Base-by-base conservation (phyloP, 768 basidiomycete genomes). In the Termitomyces sp. region DNA sequence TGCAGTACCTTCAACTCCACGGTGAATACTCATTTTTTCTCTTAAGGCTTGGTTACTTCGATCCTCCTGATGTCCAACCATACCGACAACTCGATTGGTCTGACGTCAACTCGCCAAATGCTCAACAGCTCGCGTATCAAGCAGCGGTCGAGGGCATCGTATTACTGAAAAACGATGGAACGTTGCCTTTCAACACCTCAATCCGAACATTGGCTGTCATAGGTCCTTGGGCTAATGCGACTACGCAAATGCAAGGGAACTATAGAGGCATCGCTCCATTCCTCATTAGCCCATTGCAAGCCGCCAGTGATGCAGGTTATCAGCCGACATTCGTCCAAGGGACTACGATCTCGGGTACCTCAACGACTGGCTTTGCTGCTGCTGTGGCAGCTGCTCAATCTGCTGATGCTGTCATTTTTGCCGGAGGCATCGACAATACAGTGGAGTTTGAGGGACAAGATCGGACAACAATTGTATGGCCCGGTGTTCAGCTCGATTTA, bases 131-230 rank as follows among this genome's bases (percentile, higher is more conserved):
- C 11, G 84, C 84, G 5, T 73, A 82, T 66, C 74, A 75, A 56
- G 82, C 79, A 34, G 84, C 84, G 4, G 70, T 79, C 7, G 81
- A 84, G 65, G 82, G 84, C 25, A 77, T 85, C 5, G 83, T 84
- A 20, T 74, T 88, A 7, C 73, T 89, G 25, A 88, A 88, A 75
- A 89, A 88, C 66, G 83, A 86, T 61, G 81, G 80, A 17, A 79
- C 77, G 6, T 74, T 89, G 4, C 87, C 87, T 3, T 74, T 88
- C 50, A 74, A 77, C 29, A 66, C 67, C 2, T 73, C 71, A 0
- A 71, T 79, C 60, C 82, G 78, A 56, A 81, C 74, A 9, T 69
- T 89, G 14, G 86, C 84, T 5, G 68, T 88, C 47, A 77, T 88
- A 56, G 87, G 88, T 0, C 85, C 84, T 3, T 84, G 79, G 79